A percentile compares a stretch with the other conserved stretches of the same genome.
These are phyloP conservation scores for Endoconidiophora polonica DNA, from an alignment of 2,329 filamentous ascomycete species.

Conservation along the genomic window DNA sequence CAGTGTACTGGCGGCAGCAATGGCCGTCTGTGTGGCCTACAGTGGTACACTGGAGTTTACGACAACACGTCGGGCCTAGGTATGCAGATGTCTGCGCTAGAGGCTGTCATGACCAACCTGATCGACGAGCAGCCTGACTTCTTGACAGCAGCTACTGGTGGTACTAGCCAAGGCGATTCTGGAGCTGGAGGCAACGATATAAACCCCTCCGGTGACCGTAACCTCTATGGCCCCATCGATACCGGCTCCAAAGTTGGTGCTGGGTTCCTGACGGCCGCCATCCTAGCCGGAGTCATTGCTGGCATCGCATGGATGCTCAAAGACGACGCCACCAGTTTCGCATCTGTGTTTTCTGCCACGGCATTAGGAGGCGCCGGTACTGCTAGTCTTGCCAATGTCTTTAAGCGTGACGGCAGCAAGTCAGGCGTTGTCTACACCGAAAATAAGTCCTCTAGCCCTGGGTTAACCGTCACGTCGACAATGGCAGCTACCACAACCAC, in stretches of 20 bases:
- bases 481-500: no score
- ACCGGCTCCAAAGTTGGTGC: conserved; percentile 52
- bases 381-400: no score
- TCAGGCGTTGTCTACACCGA: no score
- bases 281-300: conserved; percentile 36
- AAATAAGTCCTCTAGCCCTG: no score
- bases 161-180: conserved; percentile 35
- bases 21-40: conserved; percentile 40
- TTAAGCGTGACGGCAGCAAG: no score
- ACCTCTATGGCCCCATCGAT: conserved; percentile 22
- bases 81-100: conserved; percentile 54
- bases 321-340: conserved; percentile 26
- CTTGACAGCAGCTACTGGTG: conserved; percentile 36
- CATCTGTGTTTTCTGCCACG: no score
- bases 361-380: no score
- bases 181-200: conserved; percentile 30
- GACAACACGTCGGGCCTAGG: conserved; percentile 47
- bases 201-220: conserved; percentile 19
- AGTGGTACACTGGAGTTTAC: conserved; percentile 38
- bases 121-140: conserved; percentile 28
- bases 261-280: conserved; percentile 41
- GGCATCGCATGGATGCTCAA: conserved; percentile 33
- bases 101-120: conserved; percentile 46
- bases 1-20: conserved; percentile 42
- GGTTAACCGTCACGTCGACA: no score